These are phyloP conservation scores for Neonectria hederae DNA, from an alignment of 2,329 filamentous ascomycete species.

Conservation along the genomic window DNA sequence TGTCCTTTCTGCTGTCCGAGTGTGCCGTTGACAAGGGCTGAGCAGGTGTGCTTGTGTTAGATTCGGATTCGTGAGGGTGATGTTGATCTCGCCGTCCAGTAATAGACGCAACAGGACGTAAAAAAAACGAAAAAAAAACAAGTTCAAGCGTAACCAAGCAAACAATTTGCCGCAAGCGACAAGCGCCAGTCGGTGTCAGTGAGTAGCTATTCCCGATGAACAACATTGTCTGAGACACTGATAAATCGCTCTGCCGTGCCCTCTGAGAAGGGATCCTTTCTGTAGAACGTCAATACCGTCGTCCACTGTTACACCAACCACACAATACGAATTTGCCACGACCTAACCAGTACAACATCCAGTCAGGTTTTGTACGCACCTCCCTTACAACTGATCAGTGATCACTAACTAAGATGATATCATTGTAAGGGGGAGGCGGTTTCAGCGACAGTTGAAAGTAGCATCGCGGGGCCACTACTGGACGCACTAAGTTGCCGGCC, in stretches of 20 bases:
- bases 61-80: not conserved
- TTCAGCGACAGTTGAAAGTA: conserved; percentile 8
- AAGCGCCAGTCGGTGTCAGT: not conserved
- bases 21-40: not conserved
- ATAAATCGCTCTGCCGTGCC: not conserved
- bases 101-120: not conserved
- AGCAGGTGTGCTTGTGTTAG: not conserved
- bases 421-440: not conserved
- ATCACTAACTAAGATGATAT: not conserved
- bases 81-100: not conserved
- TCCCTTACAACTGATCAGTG: not conserved
- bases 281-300: not conserved
- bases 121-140: too few species aligned
- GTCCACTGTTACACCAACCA: not conserved
- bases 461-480: conserved; percentile 4
- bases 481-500: conserved; percentile 1
- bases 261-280: not conserved
- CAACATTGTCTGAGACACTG: not conserved
- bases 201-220: not conserved
- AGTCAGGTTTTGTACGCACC: not conserved
- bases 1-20: not conserved
- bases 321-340: not conserved
- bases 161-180: not conserved
- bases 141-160: not conserved
- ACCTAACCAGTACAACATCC: not conserved